Percentiles rank a stretch among this genome's conserved stretches.
phyloP scores from a whole-genome alignment of 2,329 filamentous ascomycete species.

The Blumeria hordei region DNA sequence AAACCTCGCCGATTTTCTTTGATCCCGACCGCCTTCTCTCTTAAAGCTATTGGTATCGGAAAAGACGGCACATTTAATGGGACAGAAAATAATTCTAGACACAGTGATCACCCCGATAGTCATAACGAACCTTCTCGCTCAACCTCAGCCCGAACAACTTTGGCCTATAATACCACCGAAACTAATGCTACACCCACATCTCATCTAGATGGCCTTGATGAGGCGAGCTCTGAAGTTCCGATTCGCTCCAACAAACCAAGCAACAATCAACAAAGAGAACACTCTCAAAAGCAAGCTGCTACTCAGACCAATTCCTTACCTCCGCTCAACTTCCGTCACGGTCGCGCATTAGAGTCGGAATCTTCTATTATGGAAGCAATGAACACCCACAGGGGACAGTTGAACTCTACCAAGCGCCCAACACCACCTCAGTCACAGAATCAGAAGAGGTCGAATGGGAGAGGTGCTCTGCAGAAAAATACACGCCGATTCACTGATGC shows the following conservation, averaged over 20 bases:
- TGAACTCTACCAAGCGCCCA: background rate
- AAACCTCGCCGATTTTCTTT: conserved; percentile 47
- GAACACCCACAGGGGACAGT: conserved; percentile 4
- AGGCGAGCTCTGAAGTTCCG: conserved; percentile 10
- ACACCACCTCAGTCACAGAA: background rate
- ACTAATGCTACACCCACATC: conserved; percentile 3
- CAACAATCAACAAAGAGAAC: conserved; percentile 9
- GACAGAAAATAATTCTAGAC: conserved; percentile 5
- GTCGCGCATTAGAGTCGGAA: conserved; percentile 13
- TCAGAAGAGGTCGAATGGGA: conserved; percentile 1
- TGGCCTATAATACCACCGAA: conserved; percentile 8
- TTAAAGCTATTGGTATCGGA: conserved; percentile 37
- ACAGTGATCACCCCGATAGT: conserved; percentile 9
- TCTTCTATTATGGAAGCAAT: conserved; percentile 10
- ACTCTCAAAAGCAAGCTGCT: conserved; percentile 15
- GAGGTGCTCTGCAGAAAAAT: conserved; percentile 52
- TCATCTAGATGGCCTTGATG: conserved; percentile 11
- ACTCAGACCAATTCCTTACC: conserved; percentile 10
- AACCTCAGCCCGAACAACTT: conserved; percentile 3
- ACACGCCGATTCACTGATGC: conserved; percentile 71
- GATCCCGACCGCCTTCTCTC: conserved; percentile 36
- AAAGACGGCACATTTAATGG: conserved; percentile 20
- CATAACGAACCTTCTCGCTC: conserved; percentile 9
- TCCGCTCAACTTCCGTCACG: conserved; percentile 12
- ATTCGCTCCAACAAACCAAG: conserved; percentile 16